Evolutionary conservation across 169 alveolate genomes (phyloP).

Genomic region (Perkinsus olseni): DNA sequence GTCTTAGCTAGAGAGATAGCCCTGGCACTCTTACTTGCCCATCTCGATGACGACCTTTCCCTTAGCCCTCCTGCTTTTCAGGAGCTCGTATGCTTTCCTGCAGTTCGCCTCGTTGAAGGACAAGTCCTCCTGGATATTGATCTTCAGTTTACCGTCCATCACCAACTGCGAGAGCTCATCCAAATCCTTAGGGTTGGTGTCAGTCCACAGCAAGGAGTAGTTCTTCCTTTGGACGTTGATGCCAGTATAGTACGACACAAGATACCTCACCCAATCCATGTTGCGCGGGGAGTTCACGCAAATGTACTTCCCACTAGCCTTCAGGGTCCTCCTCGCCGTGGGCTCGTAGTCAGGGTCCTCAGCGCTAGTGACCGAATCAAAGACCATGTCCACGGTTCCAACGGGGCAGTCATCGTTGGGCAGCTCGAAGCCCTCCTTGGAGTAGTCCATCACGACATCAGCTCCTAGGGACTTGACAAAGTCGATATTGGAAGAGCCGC

Average conservation of each 20-base stretch:
- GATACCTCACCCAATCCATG: not conserved
- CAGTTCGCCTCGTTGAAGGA: not conserved
- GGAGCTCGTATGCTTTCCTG: not conserved
- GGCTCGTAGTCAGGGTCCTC: not conserved
- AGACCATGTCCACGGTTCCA: not conserved
- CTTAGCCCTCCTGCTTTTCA: not conserved
- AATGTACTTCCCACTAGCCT: not conserved
- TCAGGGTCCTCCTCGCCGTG: not conserved
- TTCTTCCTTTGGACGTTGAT: not conserved
- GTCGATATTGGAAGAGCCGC: not conserved
- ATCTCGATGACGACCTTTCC: not conserved
- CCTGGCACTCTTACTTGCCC: not conserved
- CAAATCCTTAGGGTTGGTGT: not conserved
- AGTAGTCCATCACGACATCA: not conserved
- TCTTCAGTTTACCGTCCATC: not conserved
- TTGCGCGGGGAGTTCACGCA: not conserved
- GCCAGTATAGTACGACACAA: not conserved
- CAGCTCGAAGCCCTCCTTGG: conserved; percentile 15
- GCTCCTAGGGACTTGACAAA: not conserved
- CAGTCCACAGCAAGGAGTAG: not conserved
- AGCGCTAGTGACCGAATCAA: not conserved
- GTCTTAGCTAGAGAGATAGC: not conserved
- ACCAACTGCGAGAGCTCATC: not conserved
- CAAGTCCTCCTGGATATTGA: not conserved
- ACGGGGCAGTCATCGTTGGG: not conserved